Evolutionary conservation across 2,329 filamentous ascomycete species (phyloP), one percentile per base, ranked within the genome.

Genomic region (Eurotiales sp.): DNA sequence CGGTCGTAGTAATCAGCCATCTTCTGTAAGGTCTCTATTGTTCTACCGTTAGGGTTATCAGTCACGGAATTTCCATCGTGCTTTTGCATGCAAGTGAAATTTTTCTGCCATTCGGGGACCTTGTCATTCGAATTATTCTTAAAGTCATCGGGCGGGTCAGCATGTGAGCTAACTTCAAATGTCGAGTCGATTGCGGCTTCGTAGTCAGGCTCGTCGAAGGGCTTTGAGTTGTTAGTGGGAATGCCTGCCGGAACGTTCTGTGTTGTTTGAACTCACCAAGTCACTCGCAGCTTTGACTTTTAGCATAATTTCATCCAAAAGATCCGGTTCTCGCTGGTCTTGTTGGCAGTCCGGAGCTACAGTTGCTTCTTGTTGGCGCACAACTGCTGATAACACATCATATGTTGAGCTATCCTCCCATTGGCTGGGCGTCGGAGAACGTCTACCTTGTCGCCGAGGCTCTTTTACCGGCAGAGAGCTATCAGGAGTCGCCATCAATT

Each of bases 1-100:
- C 84, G 78, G 4, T 79, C 80, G 65, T 96, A 95, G 66, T 92
- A 86, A 48, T 85, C 79, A 37, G 82, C 79, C 88, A 96, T 90
- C 58, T 87, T 77, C 60, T 90, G 81, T 4, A 96, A 74, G 2
- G 93, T 75, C 42, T 86, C 79, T 46, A 96, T 90, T 0, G 88
- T 95, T 11, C 79, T 74, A 1, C 75, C 73, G 64, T 96, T 97
- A 0, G 89, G 88, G 58, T 87, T 88, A 11, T 72, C 64, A 0
- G 69, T 62, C 12, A 70, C 64, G 5, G 67, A 65, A 22, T 61
- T 64, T 4, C 71, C 71, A 46, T 76, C 76, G 51, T 78, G 72
- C 54, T 77, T 77, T 40, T 82, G 72, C 81, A 85, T 84, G 61
- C 82, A 85, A 27, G 77, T 71, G 54, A 82, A 84, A 2, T 65